Evolutionary conservation across 2,329 filamentous ascomycete genomes (phyloP).

Genomic region (Trichoderma harzianum): DNA sequence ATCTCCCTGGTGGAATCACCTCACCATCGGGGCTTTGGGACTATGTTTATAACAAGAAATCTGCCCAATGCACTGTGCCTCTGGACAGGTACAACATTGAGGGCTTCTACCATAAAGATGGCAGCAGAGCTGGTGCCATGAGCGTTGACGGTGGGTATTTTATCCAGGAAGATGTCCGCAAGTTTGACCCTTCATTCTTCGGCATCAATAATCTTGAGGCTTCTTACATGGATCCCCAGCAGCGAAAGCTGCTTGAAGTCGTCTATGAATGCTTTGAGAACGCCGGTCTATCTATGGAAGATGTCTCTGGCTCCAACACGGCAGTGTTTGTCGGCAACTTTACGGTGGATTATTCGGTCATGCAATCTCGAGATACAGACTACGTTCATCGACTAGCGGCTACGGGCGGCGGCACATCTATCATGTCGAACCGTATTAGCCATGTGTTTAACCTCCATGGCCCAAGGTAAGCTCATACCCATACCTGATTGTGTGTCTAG

Average conservation of each 20-base stretch:
- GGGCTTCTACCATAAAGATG: conserved; percentile 19
- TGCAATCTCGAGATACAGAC: conserved; percentile 23
- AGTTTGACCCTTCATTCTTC: conserved; percentile 11
- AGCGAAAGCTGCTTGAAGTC: conserved; percentile 31
- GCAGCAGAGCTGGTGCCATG: conserved; percentile 9
- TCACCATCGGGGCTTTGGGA: conserved; percentile 27
- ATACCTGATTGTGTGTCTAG: neutral
- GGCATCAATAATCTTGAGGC: conserved; percentile 5
- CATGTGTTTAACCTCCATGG: conserved; percentile 33
- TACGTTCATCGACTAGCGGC: neutral
- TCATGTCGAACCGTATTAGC: conserved; percentile 31
- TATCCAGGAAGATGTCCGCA: conserved; percentile 15
- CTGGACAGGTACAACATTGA: conserved; percentile 24
- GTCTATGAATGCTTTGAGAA: conserved; percentile 27
- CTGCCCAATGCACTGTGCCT: conserved; percentile 28
- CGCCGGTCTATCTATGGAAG: conserved; percentile 16
- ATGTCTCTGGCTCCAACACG: conserved; percentile 11
- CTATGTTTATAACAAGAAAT: conserved; percentile 29
- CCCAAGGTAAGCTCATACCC: conserved; percentile 27
- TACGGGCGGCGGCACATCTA: conserved; percentile 30
- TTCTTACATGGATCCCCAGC: conserved; percentile 29
- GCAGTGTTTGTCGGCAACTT: conserved; percentile 18
- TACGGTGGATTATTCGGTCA: conserved; percentile 14
- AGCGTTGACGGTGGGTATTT: conserved; percentile 27
- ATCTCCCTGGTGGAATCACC: conserved; percentile 15